Evolutionary conservation across 345 rosid genomes (phyloP).

Genomic region (Sonneratia caseolaris): DNA sequence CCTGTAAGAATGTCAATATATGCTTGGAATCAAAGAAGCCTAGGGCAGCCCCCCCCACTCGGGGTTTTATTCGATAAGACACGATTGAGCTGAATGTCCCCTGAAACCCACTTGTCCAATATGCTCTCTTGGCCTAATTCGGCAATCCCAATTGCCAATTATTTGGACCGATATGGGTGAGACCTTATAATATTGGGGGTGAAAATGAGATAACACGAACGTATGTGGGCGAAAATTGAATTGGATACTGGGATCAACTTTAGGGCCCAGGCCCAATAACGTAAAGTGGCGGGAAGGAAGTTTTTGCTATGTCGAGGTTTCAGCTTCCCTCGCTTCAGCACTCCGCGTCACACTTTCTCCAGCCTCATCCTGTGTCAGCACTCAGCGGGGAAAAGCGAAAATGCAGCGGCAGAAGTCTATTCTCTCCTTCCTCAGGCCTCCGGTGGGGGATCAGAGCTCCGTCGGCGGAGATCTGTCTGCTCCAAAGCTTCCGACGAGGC

Average conservation of each 20-base stretch:
- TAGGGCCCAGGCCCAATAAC: not conserved
- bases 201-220: not conserved
- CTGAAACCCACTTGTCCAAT: not conserved
- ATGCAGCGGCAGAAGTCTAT: slow-evolving; percentile 86
- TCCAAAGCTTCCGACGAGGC: slow-evolving; percentile 16
- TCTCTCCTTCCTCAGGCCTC: slow-evolving; percentile 57
- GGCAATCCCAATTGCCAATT: too few relatives aligned
- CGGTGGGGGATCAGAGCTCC: slow-evolving; percentile 27
- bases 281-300: slow-evolving; percentile 8
- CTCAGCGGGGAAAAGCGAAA: slow-evolving; percentile 6
- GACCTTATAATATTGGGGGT: not conserved
- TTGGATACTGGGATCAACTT: not conserved
- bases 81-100: not conserved
- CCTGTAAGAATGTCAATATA: too few relatives aligned
- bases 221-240: not conserved
- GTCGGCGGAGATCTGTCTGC: slow-evolving; percentile 19
- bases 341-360: not conserved
- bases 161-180: not conserved
- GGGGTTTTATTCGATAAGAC: too few relatives aligned
- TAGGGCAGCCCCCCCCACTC: too few relatives aligned
- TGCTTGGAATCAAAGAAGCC: too few relatives aligned
- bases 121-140: not conserved
- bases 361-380: not conserved
- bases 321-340: not conserved
- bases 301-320: not conserved